Evolutionary conservation across 768 basidiomycete genomes (phyloP).

Genomic region (Chlorophyllum brunneum): DNA sequence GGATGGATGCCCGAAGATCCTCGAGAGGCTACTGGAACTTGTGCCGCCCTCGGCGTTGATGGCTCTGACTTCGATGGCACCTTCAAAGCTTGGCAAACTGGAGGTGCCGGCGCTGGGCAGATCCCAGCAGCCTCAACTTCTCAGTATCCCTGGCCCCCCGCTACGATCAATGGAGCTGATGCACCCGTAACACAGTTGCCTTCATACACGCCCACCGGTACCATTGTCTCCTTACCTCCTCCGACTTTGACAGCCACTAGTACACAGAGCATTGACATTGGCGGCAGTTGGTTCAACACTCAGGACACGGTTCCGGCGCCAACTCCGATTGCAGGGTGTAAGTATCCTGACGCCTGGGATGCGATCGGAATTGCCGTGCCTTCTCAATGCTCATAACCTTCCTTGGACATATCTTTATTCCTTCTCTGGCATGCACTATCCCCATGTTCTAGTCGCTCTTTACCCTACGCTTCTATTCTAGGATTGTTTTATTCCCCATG

Average conservation of each 20-base stretch:
- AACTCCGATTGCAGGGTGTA: constrained; percentile 49
- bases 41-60: constrained; percentile 47
- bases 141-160: constrained; percentile 59
- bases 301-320: constrained; percentile 44
- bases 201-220: constrained; percentile 65
- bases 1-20: constrained; percentile 54
- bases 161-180: constrained; percentile 35
- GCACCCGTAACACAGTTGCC: constrained; percentile 47
- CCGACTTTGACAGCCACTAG: constrained; percentile 34
- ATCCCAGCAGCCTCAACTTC: constrained; percentile 39
- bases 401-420: no score
- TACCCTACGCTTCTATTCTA: neutral
- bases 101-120: constrained; percentile 54
- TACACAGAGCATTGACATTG: constrained; percentile 37
- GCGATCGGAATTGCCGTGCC: constrained; percentile 32
- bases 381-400: constrained; percentile 17
- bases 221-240: constrained; percentile 51
- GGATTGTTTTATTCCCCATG: no score
- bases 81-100: constrained; percentile 65
- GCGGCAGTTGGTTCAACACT: constrained; percentile 54
- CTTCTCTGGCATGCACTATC: neutral
- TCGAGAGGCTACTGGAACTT: constrained; percentile 52
- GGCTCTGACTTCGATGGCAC: constrained; percentile 36
- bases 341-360: constrained; percentile 48
- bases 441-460: neutral